Conservation (phyloP, 805 yeast genomes). For the Vanderwaltozyma tropicalis region DNA sequence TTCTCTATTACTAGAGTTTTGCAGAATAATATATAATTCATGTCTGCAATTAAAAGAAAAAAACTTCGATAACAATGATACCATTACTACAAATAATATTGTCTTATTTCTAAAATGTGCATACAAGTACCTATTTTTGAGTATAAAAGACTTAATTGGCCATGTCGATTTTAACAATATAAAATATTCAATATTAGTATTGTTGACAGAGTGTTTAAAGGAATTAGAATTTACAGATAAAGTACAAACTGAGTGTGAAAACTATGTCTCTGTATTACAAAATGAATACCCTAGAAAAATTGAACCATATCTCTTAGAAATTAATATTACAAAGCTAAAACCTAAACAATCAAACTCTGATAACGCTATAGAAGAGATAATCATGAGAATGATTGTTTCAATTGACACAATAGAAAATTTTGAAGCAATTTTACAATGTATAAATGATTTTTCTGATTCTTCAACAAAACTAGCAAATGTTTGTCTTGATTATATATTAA, state of each 20-base stretch:
- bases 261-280: conserved; percentile 18
- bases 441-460: conserved; percentile 20
- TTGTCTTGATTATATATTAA: conserved; percentile 29
- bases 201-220: conserved; percentile 11
- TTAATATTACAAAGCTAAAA: conserved; percentile 15
- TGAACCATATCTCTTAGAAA: conserved; percentile 25
- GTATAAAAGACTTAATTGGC: conserved; percentile 6
- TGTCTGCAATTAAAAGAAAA: conserved; percentile 8
- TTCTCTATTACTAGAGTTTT: conserved; percentile 19
- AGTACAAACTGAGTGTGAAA: conserved; percentile 3
- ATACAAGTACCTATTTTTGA: conserved; percentile 7
- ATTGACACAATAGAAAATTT: conserved; percentile 17
- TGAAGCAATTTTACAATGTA: conserved; percentile 17
- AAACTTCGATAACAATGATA: conserved; percentile 8
- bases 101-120: conserved; percentile 12
- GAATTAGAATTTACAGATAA: conserved; percentile 2
- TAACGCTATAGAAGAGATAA: conserved; percentile 19
- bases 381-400: conserved; percentile 31
- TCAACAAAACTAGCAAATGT: conserved; percentile 23
- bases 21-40: conserved; percentile 29
- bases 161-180: conserved; percentile 14
- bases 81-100: conserved; percentile 1
- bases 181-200: conserved; percentile 15
- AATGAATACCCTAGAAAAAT: conserved; percentile 19
- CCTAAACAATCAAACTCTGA: conserved; percentile 3